Evolutionary conservation across 2,329 filamentous ascomycete species (phyloP).

Genomic region (Alternaria longipes): DNA sequence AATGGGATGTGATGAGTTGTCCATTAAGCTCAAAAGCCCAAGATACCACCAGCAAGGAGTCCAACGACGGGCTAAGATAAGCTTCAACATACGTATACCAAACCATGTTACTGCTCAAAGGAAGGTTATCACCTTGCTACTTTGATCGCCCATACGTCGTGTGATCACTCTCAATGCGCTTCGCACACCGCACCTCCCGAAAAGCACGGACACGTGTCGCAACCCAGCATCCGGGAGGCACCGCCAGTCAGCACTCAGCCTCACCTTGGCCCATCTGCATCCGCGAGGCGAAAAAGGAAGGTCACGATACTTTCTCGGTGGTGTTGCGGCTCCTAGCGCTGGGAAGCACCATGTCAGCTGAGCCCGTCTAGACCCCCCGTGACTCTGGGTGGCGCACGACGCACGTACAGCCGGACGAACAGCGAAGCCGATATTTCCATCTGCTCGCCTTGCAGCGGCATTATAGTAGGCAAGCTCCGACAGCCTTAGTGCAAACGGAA

Average conservation of each 20-base stretch:
- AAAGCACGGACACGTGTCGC: slow-evolving; percentile 9
- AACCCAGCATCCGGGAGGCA: slow-evolving; percentile 11
- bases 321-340: slow-evolving; percentile 40
- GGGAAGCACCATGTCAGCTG: slow-evolving; percentile 35
- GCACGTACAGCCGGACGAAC: slow-evolving; percentile 24
- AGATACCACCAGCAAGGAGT: neutral
- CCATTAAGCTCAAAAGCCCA: neutral
- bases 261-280: slow-evolving; percentile 24
- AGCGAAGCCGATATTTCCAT: slow-evolving; percentile 12
- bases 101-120: neutral
- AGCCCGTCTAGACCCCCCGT: slow-evolving; percentile 36
- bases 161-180: slow-evolving; percentile 9
- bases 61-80: neutral
- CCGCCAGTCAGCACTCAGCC: slow-evolving; percentile 6
- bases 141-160: slow-evolving; percentile 7
- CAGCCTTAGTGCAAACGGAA: slow-evolving; percentile 23
- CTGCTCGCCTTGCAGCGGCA: slow-evolving; percentile 20
- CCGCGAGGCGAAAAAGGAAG: slow-evolving; percentile 34
- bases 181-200: slow-evolving; percentile 9
- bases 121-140: neutral
- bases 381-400: slow-evolving; percentile 20
- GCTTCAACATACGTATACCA: neutral
- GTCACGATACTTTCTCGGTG: slow-evolving; percentile 44
- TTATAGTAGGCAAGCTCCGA: slow-evolving; percentile 24
- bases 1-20: neutral